Evolutionary conservation across 129 eudicot genomes (phyloP), one percentile per base, ranked within the genome.

Genomic region (Mikania micrantha): DNA sequence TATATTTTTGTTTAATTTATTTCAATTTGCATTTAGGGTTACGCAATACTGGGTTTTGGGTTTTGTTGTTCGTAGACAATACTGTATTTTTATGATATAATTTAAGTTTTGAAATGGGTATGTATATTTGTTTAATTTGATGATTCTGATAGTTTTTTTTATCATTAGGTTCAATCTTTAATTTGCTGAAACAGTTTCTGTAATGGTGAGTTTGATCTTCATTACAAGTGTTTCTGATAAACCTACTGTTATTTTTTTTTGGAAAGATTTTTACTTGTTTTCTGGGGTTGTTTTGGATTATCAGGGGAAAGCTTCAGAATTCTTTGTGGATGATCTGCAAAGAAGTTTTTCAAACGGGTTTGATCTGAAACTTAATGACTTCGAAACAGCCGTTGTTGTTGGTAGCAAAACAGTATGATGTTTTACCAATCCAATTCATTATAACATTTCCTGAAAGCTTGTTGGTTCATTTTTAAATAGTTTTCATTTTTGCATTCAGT

Each of bases 281-380:
- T 48, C 49, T n/a, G n/a, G 29, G 53, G 64, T 56, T 72, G 45
- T 72, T 60, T 42, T 69, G 24, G 41, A 34, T n/a, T 67, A 57
- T 71, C 67, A 91, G 97, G 97, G 97, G 27, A 91, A 91, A 82
- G 97, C 94, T 80, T 88, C 97, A 54, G 94, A 84, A 65, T 80
- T 88, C 75, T 38, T 63, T 66, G 76, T 60, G 20, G 95, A 91
- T 77, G 90, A 83, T 70, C 68, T 81, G 70, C 71, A 69, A 61
- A 74, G 69, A 36, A 71, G 73, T 44, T 65, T 34, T 41, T 59
- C 72, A 4, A 66, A 82, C 29, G 83, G 81, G 71, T 13, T 75
- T 73, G 82, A 78, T 74, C 83, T 81, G 61, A 82, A 85, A 65
- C 80, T 60, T 16, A 83, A 83, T 41, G 78, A 76, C 76, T 34